These are phyloP conservation scores for Gigaspora rosea DNA, from an alignment of 192 early-diverging fungal species.

Conservation along the genomic window DNA sequence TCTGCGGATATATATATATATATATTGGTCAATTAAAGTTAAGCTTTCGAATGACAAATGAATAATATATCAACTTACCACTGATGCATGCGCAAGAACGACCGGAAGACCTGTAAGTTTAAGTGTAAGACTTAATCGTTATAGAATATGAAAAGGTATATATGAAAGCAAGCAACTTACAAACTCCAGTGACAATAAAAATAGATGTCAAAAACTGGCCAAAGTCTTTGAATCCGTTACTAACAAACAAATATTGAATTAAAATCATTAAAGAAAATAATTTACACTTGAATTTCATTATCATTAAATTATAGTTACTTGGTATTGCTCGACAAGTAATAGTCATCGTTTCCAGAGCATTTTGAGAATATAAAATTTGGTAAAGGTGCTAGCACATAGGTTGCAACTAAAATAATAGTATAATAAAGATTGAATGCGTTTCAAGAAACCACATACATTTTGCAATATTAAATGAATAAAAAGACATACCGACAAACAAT, in stretches of 20 bases:
- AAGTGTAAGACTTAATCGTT: background rate
- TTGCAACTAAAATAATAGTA: constrained; percentile 60
- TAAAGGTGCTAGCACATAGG: constrained; percentile 87
- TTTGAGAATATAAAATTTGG: constrained; percentile 87
- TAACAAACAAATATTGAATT: constrained; percentile 20
- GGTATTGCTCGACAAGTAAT: constrained; percentile 68
- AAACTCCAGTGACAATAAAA: constrained; percentile 90
- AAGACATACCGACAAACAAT: constrained; percentile 70
- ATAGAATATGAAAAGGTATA: background rate
- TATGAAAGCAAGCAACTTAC: constrained; percentile 43
- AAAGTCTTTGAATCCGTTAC: constrained; percentile 57
- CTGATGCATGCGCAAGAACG: constrained; percentile 78
- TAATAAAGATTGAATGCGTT: background rate
- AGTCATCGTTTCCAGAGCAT: constrained; percentile 66
- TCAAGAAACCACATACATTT: background rate
- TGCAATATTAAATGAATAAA: background rate
- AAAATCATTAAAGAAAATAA: background rate
- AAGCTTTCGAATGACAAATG: constrained; percentile 11
- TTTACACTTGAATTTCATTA: background rate
- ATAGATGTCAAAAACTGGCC: constrained; percentile 89
- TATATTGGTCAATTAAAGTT: background rate
- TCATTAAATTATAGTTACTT: constrained; percentile 7
- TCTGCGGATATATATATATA: constrained; percentile 46
- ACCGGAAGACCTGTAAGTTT: constrained; percentile 33
- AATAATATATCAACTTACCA: constrained; percentile 42